These are phyloP conservation scores for Mycena polygramma DNA, from an alignment of 768 basidiomycete species.

Conservation along the genomic window DNA sequence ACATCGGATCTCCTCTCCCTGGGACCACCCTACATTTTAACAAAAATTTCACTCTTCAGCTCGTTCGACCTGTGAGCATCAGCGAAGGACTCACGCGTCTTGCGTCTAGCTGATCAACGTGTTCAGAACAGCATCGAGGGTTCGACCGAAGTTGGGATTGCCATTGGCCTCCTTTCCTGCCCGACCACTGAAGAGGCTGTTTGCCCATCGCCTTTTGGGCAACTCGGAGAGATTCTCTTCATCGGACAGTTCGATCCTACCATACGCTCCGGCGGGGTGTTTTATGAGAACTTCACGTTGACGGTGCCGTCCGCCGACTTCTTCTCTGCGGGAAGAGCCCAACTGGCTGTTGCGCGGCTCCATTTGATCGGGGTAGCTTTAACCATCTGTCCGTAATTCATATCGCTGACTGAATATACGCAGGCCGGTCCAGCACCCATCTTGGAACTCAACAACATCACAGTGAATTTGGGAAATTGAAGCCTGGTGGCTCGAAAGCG, in stretches of 20 bases:
- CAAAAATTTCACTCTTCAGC: constrained; percentile 16
- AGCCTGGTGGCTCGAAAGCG: not conserved
- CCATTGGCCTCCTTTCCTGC: constrained; percentile 23
- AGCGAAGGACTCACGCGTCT: not conserved
- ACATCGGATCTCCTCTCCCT: constrained; percentile 15
- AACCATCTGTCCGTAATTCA: not conserved
- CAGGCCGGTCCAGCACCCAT: constrained; percentile 23
- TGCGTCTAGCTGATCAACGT: no score
- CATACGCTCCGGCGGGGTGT: constrained; percentile 4
- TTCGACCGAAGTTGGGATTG: constrained; percentile 32
- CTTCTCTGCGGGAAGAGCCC: constrained; percentile 16
- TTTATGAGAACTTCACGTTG: constrained; percentile 33
- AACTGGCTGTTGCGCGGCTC: constrained; percentile 27
- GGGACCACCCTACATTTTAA: constrained; percentile 15
- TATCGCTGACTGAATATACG: not conserved
- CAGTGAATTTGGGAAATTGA: constrained; percentile 24
- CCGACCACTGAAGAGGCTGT: constrained; percentile 4
- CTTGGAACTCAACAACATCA: constrained; percentile 27
- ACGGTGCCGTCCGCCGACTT: constrained; percentile 10
- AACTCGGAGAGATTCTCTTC: constrained; percentile 22
- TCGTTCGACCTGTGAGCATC: constrained; percentile 25
- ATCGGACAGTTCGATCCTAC: constrained; percentile 22
- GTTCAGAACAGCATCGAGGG: constrained; percentile 28
- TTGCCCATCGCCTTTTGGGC: constrained; percentile 19
- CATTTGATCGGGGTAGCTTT: constrained; percentile 27